Base-by-base conservation (phyloP, 306 rosid genomes). In the Heteromeles arbutifolia region DNA sequence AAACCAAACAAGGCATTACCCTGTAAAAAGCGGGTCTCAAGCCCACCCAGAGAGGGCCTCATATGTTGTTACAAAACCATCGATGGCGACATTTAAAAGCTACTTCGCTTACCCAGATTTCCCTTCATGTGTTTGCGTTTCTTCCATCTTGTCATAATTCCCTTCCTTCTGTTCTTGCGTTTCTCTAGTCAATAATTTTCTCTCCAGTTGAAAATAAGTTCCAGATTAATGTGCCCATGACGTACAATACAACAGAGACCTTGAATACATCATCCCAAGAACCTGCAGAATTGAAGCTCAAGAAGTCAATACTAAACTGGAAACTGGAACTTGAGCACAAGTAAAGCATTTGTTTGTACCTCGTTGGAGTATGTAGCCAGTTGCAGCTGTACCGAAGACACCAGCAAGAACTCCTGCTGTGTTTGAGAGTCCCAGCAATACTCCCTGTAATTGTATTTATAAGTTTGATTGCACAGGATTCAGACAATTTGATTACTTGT, bases 351-450 rank as follows among this genome's bases (percentile, higher is more conserved):
- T 21, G 31, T 19, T 43, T 28, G 50, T 56, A 90, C 98, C 98
- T 84, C 88, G 84, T 75, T 94, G 98, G 82, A 91, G 97, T 82
- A 94, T 91, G 89, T 86, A 90, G 53, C 97, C 97, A 0, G 98
- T 94, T 72, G 97, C 98, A 65, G 94, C 97, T n/a, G 97, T 91
- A 72, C 97, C 98, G 29, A 93, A 90, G 77, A 90, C 94, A 78
- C 98, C 98, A 3, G 98, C 98, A 50, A 94, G 93, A 74, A 94
- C 98, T 75, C 98, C 98, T 26, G 97, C 98, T 0, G 98, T 90
- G 84, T 94, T 94, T 45, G 98, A 94, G 26, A 94, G 82, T 74
- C 98, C 98, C 72, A 94, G 77, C 81, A 94, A 65, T 28, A 94
- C 97, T 78, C 98, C 98, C 98, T 94, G 86, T 57, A 69, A 74